Conservation (phyloP, 2,329 filamentous ascomycete genomes). For the Aspergillus udagawae region DNA sequence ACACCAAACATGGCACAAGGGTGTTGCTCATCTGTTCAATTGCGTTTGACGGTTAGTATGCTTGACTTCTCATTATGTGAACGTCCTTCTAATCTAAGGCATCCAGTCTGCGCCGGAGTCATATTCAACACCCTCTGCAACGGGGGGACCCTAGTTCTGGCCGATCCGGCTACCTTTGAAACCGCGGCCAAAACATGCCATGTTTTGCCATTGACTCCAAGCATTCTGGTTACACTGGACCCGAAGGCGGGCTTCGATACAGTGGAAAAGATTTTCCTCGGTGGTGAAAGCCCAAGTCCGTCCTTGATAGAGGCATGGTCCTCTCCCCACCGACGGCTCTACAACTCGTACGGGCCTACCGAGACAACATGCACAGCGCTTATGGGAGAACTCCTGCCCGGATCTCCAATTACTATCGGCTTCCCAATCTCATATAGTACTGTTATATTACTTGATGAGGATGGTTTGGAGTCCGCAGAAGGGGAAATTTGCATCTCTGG, state of each 20-base stretch:
- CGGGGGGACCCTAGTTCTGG: slow-evolving; percentile 14
- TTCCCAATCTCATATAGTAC: slow-evolving; percentile 10
- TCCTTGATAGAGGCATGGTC: slow-evolving; percentile 7
- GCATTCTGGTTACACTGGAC: slow-evolving; percentile 7
- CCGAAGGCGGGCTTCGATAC: background rate
- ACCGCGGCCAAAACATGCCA: slow-evolving; percentile 2
- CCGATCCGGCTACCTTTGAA: slow-evolving; percentile 1
- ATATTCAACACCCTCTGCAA: slow-evolving; percentile 18
- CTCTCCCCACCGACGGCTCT: slow-evolving; percentile 1
- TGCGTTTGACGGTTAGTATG: slow-evolving; percentile 23
- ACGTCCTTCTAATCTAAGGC: background rate
- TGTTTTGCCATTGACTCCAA: slow-evolving; percentile 6
- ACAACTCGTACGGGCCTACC: slow-evolving; percentile 14
- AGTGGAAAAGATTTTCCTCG: slow-evolving; percentile 6
- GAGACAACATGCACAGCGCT: slow-evolving; percentile 6
- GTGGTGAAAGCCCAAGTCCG: slow-evolving; percentile 10
- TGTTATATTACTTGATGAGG: slow-evolving; percentile 12
- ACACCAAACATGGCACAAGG: slow-evolving; percentile 1
- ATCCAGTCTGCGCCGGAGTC: slow-evolving; percentile 6
- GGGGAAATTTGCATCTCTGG: slow-evolving; percentile 23
- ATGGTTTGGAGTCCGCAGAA: slow-evolving; percentile 2
- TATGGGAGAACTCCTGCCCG: slow-evolving; percentile 2
- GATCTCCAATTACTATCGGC: slow-evolving; percentile 10
- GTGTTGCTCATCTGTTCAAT: slow-evolving; percentile 20
- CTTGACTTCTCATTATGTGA: background rate